Evolutionary conservation across 495 filamentous ascomycete species (phyloP).

Genomic region (Hypoxylon subgilvum): DNA sequence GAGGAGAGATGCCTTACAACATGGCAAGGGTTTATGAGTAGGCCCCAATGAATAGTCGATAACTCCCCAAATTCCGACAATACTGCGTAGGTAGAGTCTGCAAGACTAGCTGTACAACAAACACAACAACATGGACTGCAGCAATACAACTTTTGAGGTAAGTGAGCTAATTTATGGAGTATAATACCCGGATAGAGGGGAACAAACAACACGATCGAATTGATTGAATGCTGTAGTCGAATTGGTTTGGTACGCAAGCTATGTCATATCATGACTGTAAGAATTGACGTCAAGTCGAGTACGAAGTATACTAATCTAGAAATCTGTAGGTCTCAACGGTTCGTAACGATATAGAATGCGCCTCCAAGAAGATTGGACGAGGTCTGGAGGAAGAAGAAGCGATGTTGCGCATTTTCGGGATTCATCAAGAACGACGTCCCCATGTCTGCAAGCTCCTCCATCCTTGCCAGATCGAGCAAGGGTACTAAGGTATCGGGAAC

Average conservation of each 20-base stretch:
- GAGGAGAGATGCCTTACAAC: constrained; percentile 38
- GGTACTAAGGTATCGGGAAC: constrained; percentile 20
- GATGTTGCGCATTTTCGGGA: constrained; percentile 21
- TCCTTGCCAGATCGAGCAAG: constrained; percentile 9
- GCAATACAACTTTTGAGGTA: too few species aligned
- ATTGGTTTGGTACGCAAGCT: constrained; percentile 6
- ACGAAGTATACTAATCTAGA: neutral
- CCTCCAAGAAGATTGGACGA: neutral
- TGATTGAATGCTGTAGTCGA: neutral
- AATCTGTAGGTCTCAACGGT: neutral
- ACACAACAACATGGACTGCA: too few species aligned
- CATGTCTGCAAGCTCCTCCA: constrained; percentile 8
- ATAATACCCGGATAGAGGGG: too few species aligned
- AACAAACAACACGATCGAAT: neutral
- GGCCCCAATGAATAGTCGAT: neutral
- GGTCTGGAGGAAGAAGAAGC: constrained; percentile 1
- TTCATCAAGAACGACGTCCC: constrained; percentile 20
- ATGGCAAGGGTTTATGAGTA: constrained; percentile 15
- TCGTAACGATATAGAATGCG: neutral
- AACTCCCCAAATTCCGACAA: too few species aligned
- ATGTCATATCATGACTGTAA: constrained; percentile 18
- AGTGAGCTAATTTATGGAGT: too few species aligned
- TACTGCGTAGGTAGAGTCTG: too few species aligned
- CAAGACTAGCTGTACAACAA: too few species aligned
- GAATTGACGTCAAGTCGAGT: too few species aligned